Evolutionary conservation across 805 yeast genomes (phyloP).

Genomic region (Barnettozyma botsteinii): DNA sequence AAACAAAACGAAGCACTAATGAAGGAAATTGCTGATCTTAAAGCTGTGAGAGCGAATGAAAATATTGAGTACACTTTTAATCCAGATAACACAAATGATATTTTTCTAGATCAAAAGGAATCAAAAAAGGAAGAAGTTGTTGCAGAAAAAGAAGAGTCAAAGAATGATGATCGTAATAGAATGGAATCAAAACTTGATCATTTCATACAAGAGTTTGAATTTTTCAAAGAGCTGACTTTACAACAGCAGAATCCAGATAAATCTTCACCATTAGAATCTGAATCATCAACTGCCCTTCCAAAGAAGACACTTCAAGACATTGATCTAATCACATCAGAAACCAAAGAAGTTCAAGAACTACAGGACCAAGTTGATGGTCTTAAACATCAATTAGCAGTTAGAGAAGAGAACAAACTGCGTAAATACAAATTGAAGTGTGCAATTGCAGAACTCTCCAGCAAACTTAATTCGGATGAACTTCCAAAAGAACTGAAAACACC

Average conservation of each 20-base stretch:
- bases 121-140: neutral
- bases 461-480: slow-evolving; percentile 5
- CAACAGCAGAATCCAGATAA: neutral
- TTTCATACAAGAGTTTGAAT: slow-evolving; percentile 19
- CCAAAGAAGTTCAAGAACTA: slow-evolving; percentile 29
- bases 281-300: neutral
- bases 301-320: slow-evolving; percentile 22
- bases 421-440: slow-evolving; percentile 26
- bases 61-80: slow-evolving; percentile 8
- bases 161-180: neutral
- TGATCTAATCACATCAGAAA: slow-evolving; percentile 30
- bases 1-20: slow-evolving; percentile 22
- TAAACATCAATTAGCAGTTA: slow-evolving; percentile 27
- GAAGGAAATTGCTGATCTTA: slow-evolving; percentile 8
- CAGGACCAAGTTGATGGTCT: slow-evolving; percentile 29
- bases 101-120: slow-evolving; percentile 9
- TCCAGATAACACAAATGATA: slow-evolving; percentile 15
- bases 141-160: neutral
- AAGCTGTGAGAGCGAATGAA: neutral
- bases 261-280: neutral
- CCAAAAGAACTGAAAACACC: slow-evolving; percentile 7
- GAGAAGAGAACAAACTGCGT: slow-evolving; percentile 31
- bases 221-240: slow-evolving; percentile 16
- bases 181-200: slow-evolving; percentile 15
- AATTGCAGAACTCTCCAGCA: neutral